Conservation (phyloP, 108 stramenopile genomes). For the Cyclotella choctawhatcheeana region DNA sequence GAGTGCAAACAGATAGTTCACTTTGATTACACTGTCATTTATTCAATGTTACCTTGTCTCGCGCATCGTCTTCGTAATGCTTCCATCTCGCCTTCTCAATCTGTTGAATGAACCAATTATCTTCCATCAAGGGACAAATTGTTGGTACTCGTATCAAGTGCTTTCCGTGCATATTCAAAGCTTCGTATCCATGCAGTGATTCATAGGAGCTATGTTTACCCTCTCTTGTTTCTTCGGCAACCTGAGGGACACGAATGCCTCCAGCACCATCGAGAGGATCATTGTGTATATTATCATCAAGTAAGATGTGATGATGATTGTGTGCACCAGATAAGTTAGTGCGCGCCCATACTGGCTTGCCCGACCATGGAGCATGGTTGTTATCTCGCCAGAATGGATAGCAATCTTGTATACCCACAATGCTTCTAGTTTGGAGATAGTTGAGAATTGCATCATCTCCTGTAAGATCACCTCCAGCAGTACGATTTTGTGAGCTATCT, state of each 20-base stretch:
- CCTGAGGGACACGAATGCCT: constrained; percentile 59
- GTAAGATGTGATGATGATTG: constrained; percentile 76
- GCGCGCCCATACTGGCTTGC: constrained; percentile 88
- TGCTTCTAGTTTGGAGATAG: constrained; percentile 45
- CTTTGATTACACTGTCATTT: neutral
- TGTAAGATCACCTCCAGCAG: constrained; percentile 32
- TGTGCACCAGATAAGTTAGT: constrained; percentile 17
- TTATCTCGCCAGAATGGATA: constrained; percentile 77
- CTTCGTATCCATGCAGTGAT: constrained; percentile 55
- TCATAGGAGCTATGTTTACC: constrained; percentile 24
- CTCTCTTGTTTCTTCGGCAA: neutral
- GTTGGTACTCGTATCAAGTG: constrained; percentile 86
- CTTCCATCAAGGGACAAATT: constrained; percentile 70
- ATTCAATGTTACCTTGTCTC: constrained; percentile 10
- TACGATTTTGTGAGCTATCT: neutral
- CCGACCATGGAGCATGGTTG: constrained; percentile 66
- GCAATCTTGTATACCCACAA: constrained; percentile 86
- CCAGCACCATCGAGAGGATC: constrained; percentile 74
- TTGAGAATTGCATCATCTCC: constrained; percentile 74
- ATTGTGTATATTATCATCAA: constrained; percentile 92
- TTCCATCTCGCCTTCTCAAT: constrained; percentile 59
- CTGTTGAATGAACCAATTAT: constrained; percentile 75
- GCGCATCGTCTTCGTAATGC: constrained; percentile 16
- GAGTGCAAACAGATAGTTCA: too few relatives aligned
- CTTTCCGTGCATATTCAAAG: constrained; percentile 63